Conservation (phyloP, 2,329 filamentous ascomycete genomes). For the Alternaria triticina region DNA sequence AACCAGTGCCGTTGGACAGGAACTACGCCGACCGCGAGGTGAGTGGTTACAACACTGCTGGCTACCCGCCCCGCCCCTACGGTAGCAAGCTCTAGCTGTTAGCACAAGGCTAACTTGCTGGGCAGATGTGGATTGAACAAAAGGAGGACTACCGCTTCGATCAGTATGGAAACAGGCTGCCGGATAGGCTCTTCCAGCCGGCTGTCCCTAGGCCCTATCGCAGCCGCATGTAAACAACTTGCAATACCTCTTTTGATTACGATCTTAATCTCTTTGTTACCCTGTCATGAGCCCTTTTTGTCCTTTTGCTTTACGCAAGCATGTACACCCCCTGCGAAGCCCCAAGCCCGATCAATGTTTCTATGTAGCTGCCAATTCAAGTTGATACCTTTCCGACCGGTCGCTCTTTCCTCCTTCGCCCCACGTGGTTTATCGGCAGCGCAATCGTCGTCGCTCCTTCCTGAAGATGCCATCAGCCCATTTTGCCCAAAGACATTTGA, state of each 20-base stretch:
- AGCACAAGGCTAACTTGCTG: slow-evolving; percentile 10
- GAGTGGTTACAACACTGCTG: slow-evolving; percentile 20
- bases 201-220: slow-evolving; percentile 31
- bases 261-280: slow-evolving; percentile 7
- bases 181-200: slow-evolving; percentile 36
- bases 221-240: slow-evolving; percentile 35
- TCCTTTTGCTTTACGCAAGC: slow-evolving; percentile 8
- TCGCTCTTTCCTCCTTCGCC: background rate
- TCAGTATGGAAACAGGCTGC: slow-evolving; percentile 45
- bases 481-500: background rate
- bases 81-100: slow-evolving; percentile 17
- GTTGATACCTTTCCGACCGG: slow-evolving; percentile 10
- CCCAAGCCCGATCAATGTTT: slow-evolving; percentile 7
- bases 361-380: slow-evolving; percentile 17
- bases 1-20: slow-evolving; percentile 42
- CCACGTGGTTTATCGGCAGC: background rate
- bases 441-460: background rate
- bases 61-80: slow-evolving; percentile 13
- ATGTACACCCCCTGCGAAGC: background rate
- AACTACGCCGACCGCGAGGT: slow-evolving; percentile 43
- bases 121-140: slow-evolving; percentile 46
- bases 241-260: slow-evolving; percentile 6
- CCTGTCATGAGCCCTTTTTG: slow-evolving; percentile 14
- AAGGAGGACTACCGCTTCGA: slow-evolving; percentile 46
- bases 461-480: background rate